phyloP scores from a whole-genome alignment of 805 yeast genomes.

The Teunomyces stri region DNA sequence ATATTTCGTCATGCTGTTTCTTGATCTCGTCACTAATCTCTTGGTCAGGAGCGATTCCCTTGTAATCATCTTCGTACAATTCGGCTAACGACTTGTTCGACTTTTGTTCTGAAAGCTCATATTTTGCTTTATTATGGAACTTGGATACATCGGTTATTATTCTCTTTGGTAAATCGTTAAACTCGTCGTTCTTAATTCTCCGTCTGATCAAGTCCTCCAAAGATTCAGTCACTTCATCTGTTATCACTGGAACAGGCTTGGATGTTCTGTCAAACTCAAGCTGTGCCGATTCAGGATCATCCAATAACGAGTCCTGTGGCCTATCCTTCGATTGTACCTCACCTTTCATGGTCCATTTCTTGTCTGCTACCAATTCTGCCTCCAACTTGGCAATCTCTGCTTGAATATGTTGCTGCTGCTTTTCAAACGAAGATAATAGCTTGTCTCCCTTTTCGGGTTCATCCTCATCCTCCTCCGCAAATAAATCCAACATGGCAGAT shows the following conservation, averaged over 20 bases:
- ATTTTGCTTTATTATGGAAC: conserved; percentile 44
- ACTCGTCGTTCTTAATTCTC: conserved; percentile 70
- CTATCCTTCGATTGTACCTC: conserved; percentile 81
- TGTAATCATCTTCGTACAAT: conserved; percentile 82
- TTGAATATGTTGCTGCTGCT: conserved; percentile 73
- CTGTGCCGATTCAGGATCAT: conserved; percentile 52
- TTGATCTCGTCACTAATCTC: conserved; percentile 62
- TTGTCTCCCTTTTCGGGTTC: conserved; percentile 11
- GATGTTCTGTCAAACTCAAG: conserved; percentile 90
- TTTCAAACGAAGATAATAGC: conserved; percentile 71
- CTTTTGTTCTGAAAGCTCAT: conserved; percentile 79
- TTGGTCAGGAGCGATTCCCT: conserved; percentile 41
- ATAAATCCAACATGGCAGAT: conserved; percentile 60
- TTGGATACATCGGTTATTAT: conserved; percentile 63
- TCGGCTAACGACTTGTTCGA: conserved; percentile 88
- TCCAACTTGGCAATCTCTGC: conserved; percentile 78
- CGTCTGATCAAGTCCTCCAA: conserved; percentile 86
- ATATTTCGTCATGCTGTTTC: conserved; percentile 75
- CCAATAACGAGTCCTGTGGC: conserved; percentile 79
- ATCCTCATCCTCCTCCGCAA: conserved; percentile 38
- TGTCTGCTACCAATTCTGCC: conserved; percentile 83
- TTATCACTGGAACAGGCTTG: conserved; percentile 93
- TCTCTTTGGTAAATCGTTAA: conserved; percentile 82
- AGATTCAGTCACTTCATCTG: conserved; percentile 81
- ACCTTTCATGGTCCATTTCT: conserved; percentile 93